Base-by-base conservation (phyloP, 345 rosid species). In the Turnera subulata region DNA sequence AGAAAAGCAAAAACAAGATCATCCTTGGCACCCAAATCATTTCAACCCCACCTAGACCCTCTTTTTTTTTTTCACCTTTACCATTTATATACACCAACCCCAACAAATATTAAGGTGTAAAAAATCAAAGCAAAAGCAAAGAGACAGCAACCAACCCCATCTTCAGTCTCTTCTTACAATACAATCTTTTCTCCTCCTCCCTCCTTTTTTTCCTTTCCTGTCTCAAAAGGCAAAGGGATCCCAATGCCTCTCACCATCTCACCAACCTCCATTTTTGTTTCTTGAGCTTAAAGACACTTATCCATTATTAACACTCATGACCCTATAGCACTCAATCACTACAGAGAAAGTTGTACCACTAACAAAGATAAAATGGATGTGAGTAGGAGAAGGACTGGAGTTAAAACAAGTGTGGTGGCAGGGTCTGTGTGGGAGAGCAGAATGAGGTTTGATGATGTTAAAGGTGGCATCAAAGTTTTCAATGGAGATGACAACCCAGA, bases 371-470 rank as follows among this genome's bases (percentile, higher is more conserved):
- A 45, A 51, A 72, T 77, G 86, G 83, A 75, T 65, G 69, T 50
- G 70, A 19, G 73, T 19, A 59, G 71, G 20, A 63, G 71, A 51
- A 72, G 66, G 63, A 56, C 58, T 4, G 76, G 66, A 18, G 68
- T 39, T 18, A 71, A 71, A 54, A 59, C 53, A 44, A 70, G 75
- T 63, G 82, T 68, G 55, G 79, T 57, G 38, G 80, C 80, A 42
- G 93, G 86, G 35, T 86, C 95, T 37, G 98, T 84, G 45, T 84
- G 93, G 95, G 95, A 86, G 74, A 80, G 73, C 61, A 82, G 91
- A 68, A 86, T 84, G 95, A 88, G 81, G 76, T 72, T 23, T 33
- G 89, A 82, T 64, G 78, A 71, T 64, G 79, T 76, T 40, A 80
- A 78, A 67, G 82, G 84, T 57, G 91, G 88, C 37, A 66, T 88